These are phyloP conservation scores for Helicostylum pulchrum DNA, from an alignment of 192 early-diverging fungal species.

Conservation along the genomic window DNA sequence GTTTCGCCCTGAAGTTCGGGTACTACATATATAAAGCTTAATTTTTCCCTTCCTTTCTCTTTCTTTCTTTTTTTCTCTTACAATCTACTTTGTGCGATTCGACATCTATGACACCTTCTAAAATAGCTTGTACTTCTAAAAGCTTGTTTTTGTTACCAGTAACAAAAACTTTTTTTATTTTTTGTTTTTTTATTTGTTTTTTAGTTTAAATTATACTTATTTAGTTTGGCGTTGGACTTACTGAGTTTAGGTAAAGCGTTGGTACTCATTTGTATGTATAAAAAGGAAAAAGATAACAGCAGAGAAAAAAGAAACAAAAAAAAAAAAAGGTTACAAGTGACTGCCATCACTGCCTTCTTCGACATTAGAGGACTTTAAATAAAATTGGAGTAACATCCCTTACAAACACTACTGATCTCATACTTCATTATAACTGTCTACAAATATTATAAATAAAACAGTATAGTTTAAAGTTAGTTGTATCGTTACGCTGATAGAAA, in stretches of 20 bases:
- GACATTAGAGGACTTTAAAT: too few relatives aligned
- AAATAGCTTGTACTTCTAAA: constrained; percentile 81
- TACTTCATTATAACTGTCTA: too few relatives aligned
- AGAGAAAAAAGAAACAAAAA: constrained; percentile 8
- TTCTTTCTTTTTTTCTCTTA: constrained; percentile 28
- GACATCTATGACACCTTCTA: constrained; percentile 63
- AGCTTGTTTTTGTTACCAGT: constrained; percentile 98
- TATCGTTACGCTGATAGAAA: too few relatives aligned
- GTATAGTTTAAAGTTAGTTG: too few relatives aligned
- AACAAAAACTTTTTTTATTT: constrained; percentile 63
- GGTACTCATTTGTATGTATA: constrained; percentile 3
- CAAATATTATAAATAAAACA: too few relatives aligned
- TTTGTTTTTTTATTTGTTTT: neutral
- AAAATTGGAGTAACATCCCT: too few relatives aligned
- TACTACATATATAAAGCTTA: constrained; percentile 39
- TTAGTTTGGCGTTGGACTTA: neutral
- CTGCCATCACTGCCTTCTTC: neutral
- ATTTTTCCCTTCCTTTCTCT: neutral
- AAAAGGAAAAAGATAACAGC: neutral
- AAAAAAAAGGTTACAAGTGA: neutral
- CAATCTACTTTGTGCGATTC: constrained; percentile 68
- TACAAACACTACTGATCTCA: too few relatives aligned
- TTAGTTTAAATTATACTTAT: neutral
- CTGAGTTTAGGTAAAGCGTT: constrained; percentile 20
- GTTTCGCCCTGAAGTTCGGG: constrained; percentile 92